Conservation (phyloP, 2,329 filamentous ascomycete species). For the Epichloe gansuensis region DNA sequence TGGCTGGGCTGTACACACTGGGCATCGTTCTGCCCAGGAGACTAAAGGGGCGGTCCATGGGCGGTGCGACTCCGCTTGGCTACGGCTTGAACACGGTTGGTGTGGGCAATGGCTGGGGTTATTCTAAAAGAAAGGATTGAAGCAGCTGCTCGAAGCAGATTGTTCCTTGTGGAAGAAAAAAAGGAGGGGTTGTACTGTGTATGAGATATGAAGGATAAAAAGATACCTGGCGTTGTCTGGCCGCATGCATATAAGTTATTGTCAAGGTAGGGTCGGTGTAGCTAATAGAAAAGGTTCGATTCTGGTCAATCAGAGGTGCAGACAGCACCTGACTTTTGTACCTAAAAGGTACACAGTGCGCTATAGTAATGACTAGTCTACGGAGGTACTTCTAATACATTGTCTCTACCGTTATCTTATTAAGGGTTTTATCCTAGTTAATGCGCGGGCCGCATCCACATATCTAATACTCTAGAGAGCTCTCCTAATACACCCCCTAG, state of each 20-base stretch:
- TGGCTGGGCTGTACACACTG: conserved; percentile 47
- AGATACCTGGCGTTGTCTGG: neutral
- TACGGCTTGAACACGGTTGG: conserved; percentile 34
- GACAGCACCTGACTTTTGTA: too few species aligned
- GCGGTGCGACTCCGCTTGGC: conserved; percentile 45
- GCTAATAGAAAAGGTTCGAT: too few species aligned
- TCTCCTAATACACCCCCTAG: too few species aligned
- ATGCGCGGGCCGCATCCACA: too few species aligned
- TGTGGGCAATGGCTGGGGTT: conserved; percentile 48
- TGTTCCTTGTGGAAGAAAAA: neutral
- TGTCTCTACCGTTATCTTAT: too few species aligned
- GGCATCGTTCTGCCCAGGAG: conserved; percentile 45
- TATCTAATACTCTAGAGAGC: too few species aligned
- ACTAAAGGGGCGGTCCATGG: conserved; percentile 36
- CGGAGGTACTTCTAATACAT: too few species aligned
- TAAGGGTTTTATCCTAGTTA: too few species aligned
- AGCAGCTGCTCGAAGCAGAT: neutral
- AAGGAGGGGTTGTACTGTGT: neutral
- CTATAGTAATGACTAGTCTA: too few species aligned
- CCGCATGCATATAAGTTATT: neutral
- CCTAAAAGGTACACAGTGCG: too few species aligned
- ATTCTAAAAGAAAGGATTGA: conserved; percentile 33
- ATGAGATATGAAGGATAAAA: neutral
- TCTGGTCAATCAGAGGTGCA: too few species aligned
- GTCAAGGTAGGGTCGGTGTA: too few species aligned